Evolutionary conservation across 345 rosid species (phyloP).

Genomic region (Syzygium aqueum): DNA sequence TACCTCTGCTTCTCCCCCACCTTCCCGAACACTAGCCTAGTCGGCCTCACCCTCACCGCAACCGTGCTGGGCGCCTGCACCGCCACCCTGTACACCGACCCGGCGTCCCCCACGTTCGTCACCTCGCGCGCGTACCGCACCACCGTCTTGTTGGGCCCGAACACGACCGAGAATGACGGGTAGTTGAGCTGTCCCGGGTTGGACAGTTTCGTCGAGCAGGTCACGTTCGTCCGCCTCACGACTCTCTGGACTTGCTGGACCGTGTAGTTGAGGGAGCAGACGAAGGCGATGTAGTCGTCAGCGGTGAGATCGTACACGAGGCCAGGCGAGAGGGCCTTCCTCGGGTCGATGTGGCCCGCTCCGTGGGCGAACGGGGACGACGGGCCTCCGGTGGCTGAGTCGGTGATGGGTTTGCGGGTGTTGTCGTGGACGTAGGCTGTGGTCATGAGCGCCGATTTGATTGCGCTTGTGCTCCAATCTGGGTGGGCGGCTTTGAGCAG

Average conservation of each 20-base stretch:
- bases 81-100: slow-evolving; percentile 43
- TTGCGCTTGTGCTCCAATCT: slow-evolving; percentile 82
- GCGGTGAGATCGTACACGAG: slow-evolving; percentile 72
- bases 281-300: slow-evolving; percentile 51
- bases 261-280: slow-evolving; percentile 66
- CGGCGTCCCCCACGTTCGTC: slow-evolving; percentile 69
- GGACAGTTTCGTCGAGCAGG: slow-evolving; percentile 41
- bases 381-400: slow-evolving; percentile 42
- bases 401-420: slow-evolving; percentile 51
- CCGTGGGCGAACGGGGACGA: slow-evolving; percentile 67
- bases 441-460: slow-evolving; percentile 84
- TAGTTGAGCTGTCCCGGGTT: slow-evolving; percentile 82
- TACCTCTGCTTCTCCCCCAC: slow-evolving; percentile 68
- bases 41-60: slow-evolving; percentile 48
- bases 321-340: slow-evolving; percentile 66
- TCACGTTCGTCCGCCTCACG: slow-evolving; percentile 46
- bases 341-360: slow-evolving; percentile 78
- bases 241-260: slow-evolving; percentile 38
- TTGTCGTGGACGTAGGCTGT: slow-evolving; percentile 60
- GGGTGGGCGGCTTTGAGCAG: slow-evolving; percentile 80
- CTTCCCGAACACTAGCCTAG: slow-evolving; percentile 30
- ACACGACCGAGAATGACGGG: slow-evolving; percentile 77
- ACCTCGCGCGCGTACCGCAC: slow-evolving; percentile 61
- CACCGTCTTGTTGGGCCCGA: slow-evolving; percentile 36
- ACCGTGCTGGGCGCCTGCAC: slow-evolving; percentile 34